Base-by-base conservation (phyloP, 768 basidiomycete species). In the Strobilomyces dryophilus region DNA sequence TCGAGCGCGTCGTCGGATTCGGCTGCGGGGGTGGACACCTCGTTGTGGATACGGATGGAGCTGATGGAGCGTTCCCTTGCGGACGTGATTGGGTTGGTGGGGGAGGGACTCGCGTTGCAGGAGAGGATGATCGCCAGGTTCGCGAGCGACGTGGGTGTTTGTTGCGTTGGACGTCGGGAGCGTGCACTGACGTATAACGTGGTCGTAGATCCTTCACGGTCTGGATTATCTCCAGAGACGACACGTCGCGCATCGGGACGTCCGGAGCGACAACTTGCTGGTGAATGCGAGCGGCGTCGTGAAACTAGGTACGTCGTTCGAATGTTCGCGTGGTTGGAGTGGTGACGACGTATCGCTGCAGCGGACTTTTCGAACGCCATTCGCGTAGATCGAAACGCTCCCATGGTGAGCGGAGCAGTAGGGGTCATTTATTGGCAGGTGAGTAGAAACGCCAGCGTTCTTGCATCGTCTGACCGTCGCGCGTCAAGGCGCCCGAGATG, bases 31-130 rank as follows among this genome's bases (percentile, higher is more conserved):
- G 58, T 71, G 20, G 84, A 83, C 52, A 81, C 82, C 56, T 79
- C 83, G 53, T 68, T 93, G 35, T 93, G 91, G 91, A 85, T 93
- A 45, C 74, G 85, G 56, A 93, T 93, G 91, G 89, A 92, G 66
- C 79, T 92, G 31, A 91, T 93, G 90, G 89, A 91, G 61, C 77
- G 89, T 56, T 91, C 89, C 64, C 72, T 93, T 59, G 91, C 91
- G 60, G 91, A 93, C 66, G 78, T 93, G 43, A 75, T 92, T 15
- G 80, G 75, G 15, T 67, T 91, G 18, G 80, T 80, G 8, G 78
- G 73, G 12, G 75, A 81, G 54, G 88, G 87, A 0, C 67, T 90
- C 35, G 74, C 78, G 59, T 55, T 93, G 45, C 77, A 80, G 52
- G 91, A 93, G 69, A 73, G 80, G 58, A 76, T 81, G 45, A 79